These are phyloP conservation scores for Vigna mungo DNA, from an alignment of 306 rosid genomes.

Conservation along the genomic window DNA sequence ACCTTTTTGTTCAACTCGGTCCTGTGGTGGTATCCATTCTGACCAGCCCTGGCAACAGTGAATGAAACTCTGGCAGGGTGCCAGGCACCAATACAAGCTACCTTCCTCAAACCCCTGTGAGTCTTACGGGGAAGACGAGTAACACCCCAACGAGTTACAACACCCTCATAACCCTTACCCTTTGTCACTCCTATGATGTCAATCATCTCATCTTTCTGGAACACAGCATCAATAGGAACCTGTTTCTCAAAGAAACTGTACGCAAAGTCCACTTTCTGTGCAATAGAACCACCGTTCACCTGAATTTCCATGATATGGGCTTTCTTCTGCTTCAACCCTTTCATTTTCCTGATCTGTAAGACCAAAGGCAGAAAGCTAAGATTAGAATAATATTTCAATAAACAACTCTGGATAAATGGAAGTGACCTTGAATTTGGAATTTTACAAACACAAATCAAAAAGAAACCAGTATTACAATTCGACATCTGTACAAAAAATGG, in stretches of 20 bases:
- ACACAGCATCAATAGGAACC: constrained; percentile 84
- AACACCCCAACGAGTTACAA: constrained; percentile 92
- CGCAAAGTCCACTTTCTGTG: constrained; percentile 78
- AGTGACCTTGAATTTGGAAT: neutral
- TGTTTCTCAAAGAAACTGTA: constrained; percentile 83
- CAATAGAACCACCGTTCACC: constrained; percentile 77
- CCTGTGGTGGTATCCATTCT: constrained; percentile 87
- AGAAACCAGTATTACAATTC: too few species aligned
- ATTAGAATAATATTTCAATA: neutral
- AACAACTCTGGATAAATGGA: neutral
- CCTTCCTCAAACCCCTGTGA: constrained; percentile 90
- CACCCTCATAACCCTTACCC: constrained; percentile 95
- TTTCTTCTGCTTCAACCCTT: constrained; percentile 89
- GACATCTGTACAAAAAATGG: neutral
- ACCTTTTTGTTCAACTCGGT: constrained; percentile 87
- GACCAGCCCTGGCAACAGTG: constrained; percentile 95
- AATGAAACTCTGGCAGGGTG: constrained; percentile 93
- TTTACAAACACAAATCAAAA: neutral
- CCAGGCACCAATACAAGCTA: constrained; percentile 97
- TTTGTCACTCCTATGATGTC: constrained; percentile 86
- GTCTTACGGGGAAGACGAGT: constrained; percentile 93
- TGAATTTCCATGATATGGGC: constrained; percentile 93
- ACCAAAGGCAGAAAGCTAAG: neutral
- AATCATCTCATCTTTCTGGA: constrained; percentile 94
- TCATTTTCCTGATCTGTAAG: constrained; percentile 77